Conservation (phyloP, 1,284 basidiomycete genomes). For the Ustilago cynodontis region DNA sequence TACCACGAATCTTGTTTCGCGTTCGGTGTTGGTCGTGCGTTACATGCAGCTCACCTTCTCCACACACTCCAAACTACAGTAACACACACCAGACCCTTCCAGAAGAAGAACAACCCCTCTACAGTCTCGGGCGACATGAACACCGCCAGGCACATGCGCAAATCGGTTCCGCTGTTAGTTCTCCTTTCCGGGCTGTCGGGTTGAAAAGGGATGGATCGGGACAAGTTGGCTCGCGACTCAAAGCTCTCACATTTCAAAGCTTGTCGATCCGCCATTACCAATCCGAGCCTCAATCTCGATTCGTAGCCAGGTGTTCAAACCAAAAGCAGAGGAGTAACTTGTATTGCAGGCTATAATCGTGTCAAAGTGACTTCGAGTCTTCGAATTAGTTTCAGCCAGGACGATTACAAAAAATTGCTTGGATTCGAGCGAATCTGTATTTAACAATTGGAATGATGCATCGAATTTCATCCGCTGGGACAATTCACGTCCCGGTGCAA, state of each 20-base stretch:
- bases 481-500: constrained; percentile 1
- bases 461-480: constrained; percentile 24
- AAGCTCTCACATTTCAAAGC: constrained; percentile 20
- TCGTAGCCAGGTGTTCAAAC: not conserved
- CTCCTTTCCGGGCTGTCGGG: not conserved
- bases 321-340: not conserved
- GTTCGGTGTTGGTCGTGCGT: constrained; percentile 22
- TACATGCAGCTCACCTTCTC: constrained; percentile 7
- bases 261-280: constrained; percentile 23
- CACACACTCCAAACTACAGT: constrained; percentile 1
- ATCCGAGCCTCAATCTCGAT: constrained; percentile 10
- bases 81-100: constrained; percentile 12
- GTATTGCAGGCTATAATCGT: not conserved
- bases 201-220: constrained; percentile 32
- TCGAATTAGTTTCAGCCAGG: not conserved
- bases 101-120: not conserved
- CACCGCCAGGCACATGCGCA: not conserved
- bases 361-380: not conserved
- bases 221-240: constrained; percentile 5
- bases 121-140: constrained; percentile 28
- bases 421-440: not conserved
- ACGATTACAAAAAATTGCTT: not conserved
- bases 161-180: constrained; percentile 28
- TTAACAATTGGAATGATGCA: constrained; percentile 4
- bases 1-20: constrained; percentile 3